phyloP scores from a whole-genome alignment of 495 filamentous ascomycete genomes.

The Arthonia radiata region DNA sequence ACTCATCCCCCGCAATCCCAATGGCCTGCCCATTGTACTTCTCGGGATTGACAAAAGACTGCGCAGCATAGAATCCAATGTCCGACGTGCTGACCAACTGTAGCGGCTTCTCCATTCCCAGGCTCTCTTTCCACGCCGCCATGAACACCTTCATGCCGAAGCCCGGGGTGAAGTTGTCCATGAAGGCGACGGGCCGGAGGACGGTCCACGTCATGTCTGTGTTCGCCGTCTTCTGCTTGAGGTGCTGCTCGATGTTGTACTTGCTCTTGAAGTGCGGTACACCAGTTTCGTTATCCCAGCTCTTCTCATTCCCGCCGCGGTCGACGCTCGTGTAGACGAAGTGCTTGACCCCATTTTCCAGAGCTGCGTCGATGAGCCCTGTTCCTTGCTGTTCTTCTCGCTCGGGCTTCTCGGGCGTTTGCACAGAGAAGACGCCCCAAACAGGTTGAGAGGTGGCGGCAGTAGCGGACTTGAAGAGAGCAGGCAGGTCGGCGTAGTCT shows the following conservation, averaged over 20 bases:
- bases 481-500: slow-evolving; percentile 22
- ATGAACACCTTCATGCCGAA: slow-evolving; percentile 35
- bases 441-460: slow-evolving; percentile 16
- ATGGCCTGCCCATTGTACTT: slow-evolving; percentile 21
- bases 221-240: slow-evolving; percentile 18
- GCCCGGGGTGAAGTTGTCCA: slow-evolving; percentile 35
- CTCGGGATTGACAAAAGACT: slow-evolving; percentile 28
- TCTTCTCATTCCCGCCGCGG: slow-evolving; percentile 30
- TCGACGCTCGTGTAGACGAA: slow-evolving; percentile 47
- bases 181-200: slow-evolving; percentile 38
- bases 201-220: slow-evolving; percentile 32
- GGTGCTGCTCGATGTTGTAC: slow-evolving; percentile 36
- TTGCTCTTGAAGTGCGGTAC: slow-evolving; percentile 40
- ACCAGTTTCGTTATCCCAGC: slow-evolving; percentile 27
- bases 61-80: slow-evolving; percentile 38
- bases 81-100: slow-evolving; percentile 33
- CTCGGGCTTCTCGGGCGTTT: slow-evolving; percentile 21
- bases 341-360: slow-evolving; percentile 30
- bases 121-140: slow-evolving; percentile 22
- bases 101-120: slow-evolving; percentile 23
- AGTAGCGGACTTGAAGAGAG: slow-evolving; percentile 26
- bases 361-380: slow-evolving; percentile 28
- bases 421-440: slow-evolving; percentile 27
- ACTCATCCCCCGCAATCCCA: slow-evolving; percentile 33
- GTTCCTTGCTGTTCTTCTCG: slow-evolving; percentile 37